Base-by-base conservation (phyloP, 495 filamentous ascomycete species). In the Letharia columbiana region DNA sequence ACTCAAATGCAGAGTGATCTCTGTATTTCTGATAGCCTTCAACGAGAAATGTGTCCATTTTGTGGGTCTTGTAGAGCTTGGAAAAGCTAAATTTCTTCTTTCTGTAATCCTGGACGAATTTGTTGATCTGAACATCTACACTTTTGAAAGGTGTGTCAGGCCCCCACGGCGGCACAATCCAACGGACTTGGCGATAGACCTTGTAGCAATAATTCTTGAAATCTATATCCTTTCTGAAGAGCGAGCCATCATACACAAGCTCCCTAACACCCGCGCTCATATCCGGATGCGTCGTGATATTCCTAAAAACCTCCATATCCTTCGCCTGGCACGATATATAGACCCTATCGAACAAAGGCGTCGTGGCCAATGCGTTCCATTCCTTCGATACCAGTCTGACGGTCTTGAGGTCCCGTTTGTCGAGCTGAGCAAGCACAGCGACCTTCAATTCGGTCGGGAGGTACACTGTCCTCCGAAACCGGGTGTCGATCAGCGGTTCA, bases 351-450 rank as follows among this genome's bases (percentile, higher is more conserved):
- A 67, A 67, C 28, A 67, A 37, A 2, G 23, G 57, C 20, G 2
- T 3, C 6, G 60, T 67, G 2, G 57, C 65, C 18, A 67, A 28
- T 9, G 31, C 28, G 50, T 39, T 39, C 65, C 65, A 67, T 35
- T 44, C 18, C 37, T 44, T 41, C 17, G 58, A 67, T 1, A 67
- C 59, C 23, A 67, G 47, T 5, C 65, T 31, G n/a, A 60, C 31
- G 15, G 3, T 42, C 37, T 67, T 67, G 13, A 67, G 56, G 28
- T 67, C 65, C 12, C 17, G 4, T 47, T 67, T 67, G 11, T 56
- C 33, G 28, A 65, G 63, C 20, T 18, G 17, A 18, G 12, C 52
- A 1, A 62, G 23, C 11, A 67, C 52, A 18, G 15, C 15, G 33
- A 9, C 8, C 35, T 45, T 15, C 31, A 62, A 18, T 33, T 62